Base-by-base conservation (phyloP, 345 rosid species). In the Eucalyptus sideroxylon region DNA sequence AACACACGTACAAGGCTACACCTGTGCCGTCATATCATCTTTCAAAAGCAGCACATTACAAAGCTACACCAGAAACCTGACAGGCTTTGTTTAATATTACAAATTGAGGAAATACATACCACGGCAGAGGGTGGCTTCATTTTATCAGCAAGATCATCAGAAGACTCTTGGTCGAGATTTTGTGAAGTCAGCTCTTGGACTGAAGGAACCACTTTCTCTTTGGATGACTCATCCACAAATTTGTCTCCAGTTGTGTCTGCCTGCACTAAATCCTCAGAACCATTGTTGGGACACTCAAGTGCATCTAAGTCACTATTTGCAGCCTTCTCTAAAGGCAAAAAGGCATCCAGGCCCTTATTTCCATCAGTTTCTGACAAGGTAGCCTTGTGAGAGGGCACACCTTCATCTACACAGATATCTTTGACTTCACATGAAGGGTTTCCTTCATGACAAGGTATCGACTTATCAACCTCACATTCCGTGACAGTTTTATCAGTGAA, bases 371-470 rank as follows among this genome's bases (percentile, higher is more conserved):
- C 94, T 53, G 93, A 93, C 92, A 93, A 92, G 90, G 93, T 92
- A 93, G 91, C 95, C 90, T 91, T 95, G 30, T 93, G 93, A n/a
- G 92, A 89, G 55, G 94, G 95, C 37, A 95, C 90, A 40, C 96
- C 98, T 89, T 97, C 95, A 59, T 98, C 98, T 6, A 97, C 81
- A 16, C 98, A 95, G 47, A 98, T 96, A 88, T 96, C 99, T 92
- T 95, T 97, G 56, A 97, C 93, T 7, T 93, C 95, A 91, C 94
- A 93, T 88, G 89, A 94, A 65, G 93, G 86, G 56, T 89, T 93
- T 90, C 93, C 98, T 89, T 94, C 93, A 92, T 91, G 94, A 89
- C 98, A 95, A 87, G 95, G 96, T 27, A 93, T 91, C 82, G 95
- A 91, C 92, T 97, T 96, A 9, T 96, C 96, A 77, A 95, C 27